These are phyloP conservation scores for Metschnikowia orientalis DNA, from an alignment of 805 yeast genomes.

Conservation along the genomic window DNA sequence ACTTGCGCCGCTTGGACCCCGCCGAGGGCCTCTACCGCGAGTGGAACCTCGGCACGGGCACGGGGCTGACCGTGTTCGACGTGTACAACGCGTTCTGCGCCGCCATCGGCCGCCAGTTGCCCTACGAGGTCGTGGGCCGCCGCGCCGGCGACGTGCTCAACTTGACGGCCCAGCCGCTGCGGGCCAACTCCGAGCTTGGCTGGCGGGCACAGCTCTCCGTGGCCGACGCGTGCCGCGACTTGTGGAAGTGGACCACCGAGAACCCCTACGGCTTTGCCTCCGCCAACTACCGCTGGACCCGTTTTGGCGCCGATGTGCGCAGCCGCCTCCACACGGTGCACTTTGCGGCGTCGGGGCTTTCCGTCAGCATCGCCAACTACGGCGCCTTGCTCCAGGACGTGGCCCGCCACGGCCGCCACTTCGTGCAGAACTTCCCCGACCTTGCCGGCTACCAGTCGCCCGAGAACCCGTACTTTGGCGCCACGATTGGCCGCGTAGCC, in stretches of 20 bases:
- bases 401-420: conserved; percentile 33
- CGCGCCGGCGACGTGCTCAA: conserved; percentile 75
- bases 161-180: conserved; percentile 64
- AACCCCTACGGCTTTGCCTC: conserved; percentile 60
- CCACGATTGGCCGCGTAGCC: conserved; percentile 63
- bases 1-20: conserved; percentile 35
- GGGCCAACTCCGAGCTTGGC: conserved; percentile 61
- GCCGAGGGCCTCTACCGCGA: conserved; percentile 55
- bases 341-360: conserved; percentile 26
- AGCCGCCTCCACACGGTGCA: conserved; percentile 35
- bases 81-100: conserved; percentile 60
- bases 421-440: conserved; percentile 38
- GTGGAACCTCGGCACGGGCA: conserved; percentile 83
- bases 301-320: conserved; percentile 18
- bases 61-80: conserved; percentile 74
- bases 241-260: conserved; percentile 73
- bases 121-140: conserved; percentile 61
- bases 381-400: conserved; percentile 50
- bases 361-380: conserved; percentile 43
- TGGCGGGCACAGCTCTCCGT: conserved; percentile 59
- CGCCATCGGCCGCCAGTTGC: conserved; percentile 60
- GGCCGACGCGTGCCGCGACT: conserved; percentile 62
- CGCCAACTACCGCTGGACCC: conserved; percentile 31
- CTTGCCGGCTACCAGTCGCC: conserved; percentile 25
- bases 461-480: conserved; percentile 52